Percentiles rank a stretch among this genome's conserved stretches.
Conservation (phyloP, 441 rosid genomes). For the Gossypium schwendimanii region DNA sequence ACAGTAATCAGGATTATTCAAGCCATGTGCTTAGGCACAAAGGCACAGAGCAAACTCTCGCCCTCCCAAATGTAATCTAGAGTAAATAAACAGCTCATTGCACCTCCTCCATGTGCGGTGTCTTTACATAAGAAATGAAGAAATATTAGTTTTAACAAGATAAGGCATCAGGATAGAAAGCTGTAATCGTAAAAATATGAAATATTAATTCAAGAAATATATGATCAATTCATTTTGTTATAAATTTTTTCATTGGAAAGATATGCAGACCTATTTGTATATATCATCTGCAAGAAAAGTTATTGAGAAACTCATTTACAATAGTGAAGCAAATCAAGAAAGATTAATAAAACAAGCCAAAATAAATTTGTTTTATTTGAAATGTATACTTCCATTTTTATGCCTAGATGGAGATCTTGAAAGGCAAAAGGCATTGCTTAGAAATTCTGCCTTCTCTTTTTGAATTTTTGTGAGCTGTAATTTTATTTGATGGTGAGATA, state of each 20-base stretch:
- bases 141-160: neutral
- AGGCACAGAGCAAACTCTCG: neutral
- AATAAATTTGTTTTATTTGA: neutral
- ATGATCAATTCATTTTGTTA: neutral
- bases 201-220: neutral
- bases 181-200: neutral
- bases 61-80: neutral
- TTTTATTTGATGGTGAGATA: neutral
- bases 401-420: neutral
- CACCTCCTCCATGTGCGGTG: neutral
- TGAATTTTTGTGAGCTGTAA: neutral
- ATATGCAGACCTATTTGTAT: neutral
- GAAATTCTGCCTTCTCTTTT: neutral
- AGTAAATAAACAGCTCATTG: neutral
- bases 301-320: slow-evolving; percentile 1
- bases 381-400: neutral
- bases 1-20: neutral
- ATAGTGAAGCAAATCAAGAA: neutral
- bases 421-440: neutral
- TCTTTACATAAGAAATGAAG: neutral
- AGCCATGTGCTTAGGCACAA: slow-evolving; percentile 2
- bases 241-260: neutral
- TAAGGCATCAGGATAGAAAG: neutral
- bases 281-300: neutral
- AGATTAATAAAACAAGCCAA: neutral